phyloP scores from a whole-genome alignment of 2,329 filamentous ascomycete genomes.

The Penicillium palitans region DNA sequence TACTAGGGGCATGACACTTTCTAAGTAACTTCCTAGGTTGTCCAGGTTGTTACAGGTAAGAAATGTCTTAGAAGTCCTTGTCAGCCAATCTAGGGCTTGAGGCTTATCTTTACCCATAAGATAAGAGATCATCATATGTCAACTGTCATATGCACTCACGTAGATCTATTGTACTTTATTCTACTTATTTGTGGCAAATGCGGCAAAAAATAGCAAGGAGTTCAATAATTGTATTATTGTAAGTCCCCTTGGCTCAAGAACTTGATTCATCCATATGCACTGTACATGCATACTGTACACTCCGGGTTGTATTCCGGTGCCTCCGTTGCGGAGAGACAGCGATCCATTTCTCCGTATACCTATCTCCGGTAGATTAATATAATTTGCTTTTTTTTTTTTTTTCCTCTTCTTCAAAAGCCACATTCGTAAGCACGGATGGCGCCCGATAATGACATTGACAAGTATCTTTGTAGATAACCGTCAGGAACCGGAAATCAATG shows the following conservation, averaged over 20 bases:
- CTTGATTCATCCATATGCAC: neutral
- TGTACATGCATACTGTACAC: too few species aligned
- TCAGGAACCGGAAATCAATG: neutral
- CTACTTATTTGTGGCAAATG: neutral
- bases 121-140: neutral
- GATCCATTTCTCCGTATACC: neutral
- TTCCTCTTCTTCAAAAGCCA: neutral
- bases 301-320: neutral
- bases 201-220: slow-evolving; percentile 2
- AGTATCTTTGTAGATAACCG: neutral
- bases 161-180: neutral
- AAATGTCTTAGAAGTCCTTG: neutral
- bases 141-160: neutral
- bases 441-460: neutral
- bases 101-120: slow-evolving; percentile 7
- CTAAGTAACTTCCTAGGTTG: neutral
- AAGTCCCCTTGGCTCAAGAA: neutral
- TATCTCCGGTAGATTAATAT: neutral
- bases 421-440: neutral
- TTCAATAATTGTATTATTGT: slow-evolving; percentile 7
- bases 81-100: slow-evolving; percentile 4
- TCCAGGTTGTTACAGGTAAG: neutral
- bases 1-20: too few species aligned
- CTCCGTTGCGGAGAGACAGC: neutral
- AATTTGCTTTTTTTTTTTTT: too few species aligned